Conservation (phyloP, 805 yeast genomes). For the Pichia paraexigua region DNA sequence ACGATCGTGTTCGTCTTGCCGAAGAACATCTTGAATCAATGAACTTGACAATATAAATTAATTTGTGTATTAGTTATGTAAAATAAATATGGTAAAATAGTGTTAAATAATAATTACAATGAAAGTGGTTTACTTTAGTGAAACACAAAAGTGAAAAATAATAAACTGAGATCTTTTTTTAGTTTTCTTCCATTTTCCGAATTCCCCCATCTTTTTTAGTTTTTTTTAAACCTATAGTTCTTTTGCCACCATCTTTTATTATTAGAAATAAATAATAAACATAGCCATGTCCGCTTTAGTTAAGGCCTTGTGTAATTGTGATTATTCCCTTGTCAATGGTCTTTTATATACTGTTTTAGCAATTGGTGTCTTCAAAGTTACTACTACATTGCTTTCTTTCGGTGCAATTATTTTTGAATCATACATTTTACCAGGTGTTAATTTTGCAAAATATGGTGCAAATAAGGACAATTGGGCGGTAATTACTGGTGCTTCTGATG, state of each 20-base stretch:
- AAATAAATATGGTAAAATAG: not conserved
- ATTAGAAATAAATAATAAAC: not conserved
- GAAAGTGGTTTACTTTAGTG: not conserved
- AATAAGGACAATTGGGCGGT: conserved; percentile 79
- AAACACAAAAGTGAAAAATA: not conserved
- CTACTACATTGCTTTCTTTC: conserved; percentile 42
- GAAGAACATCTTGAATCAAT: conserved; percentile 45
- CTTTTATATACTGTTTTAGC: conserved; percentile 36
- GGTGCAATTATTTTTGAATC: conserved; percentile 50
- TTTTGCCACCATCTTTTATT: not conserved
- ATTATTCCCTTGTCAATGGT: conserved; percentile 5
- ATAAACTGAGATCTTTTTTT: no score
- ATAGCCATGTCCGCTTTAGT: not conserved
- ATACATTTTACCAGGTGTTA: conserved; percentile 54
- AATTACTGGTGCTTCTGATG: conserved; percentile 95
- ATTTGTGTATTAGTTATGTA: not conserved
- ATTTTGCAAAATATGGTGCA: conserved; percentile 69
- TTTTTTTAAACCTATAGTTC: not conserved
- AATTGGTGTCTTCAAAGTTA: conserved; percentile 57
- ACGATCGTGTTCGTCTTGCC: conserved; percentile 18
- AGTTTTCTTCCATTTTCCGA: not conserved
- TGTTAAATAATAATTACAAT: not conserved
- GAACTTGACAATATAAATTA: conserved; percentile 24
- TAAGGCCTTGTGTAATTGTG: not conserved
- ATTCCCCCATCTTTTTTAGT: not conserved